Evolutionary conservation across 2,329 filamentous ascomycete species (phyloP).

Genomic region (Botrytis sinoallii): DNA sequence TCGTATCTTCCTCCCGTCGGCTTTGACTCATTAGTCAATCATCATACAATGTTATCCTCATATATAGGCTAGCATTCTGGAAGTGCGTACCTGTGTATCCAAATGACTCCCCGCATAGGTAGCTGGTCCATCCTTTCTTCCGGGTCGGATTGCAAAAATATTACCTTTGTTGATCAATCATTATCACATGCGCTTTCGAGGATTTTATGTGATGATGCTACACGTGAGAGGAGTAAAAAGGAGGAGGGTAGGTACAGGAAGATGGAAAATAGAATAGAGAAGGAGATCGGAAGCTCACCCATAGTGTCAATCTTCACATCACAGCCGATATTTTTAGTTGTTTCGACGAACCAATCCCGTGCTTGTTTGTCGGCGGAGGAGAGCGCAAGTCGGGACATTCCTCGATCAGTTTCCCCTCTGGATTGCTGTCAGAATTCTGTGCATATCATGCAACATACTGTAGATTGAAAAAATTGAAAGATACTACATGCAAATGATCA

Average conservation of each 20-base stretch:
- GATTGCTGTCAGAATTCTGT: slow-evolving; percentile 17
- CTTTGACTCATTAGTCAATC: slow-evolving; percentile 43
- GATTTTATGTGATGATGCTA: no score
- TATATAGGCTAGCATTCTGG: background rate
- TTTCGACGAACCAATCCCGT: slow-evolving; percentile 6
- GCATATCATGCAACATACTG: no score
- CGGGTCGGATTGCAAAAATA: slow-evolving; percentile 70
- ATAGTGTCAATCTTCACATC: slow-evolving; percentile 12
- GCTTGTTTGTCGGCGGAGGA: slow-evolving; percentile 68
- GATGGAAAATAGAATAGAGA: background rate
- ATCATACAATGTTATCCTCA: slow-evolving; percentile 36
- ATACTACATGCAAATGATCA: background rate
- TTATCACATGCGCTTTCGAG: background rate
- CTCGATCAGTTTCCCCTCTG: slow-evolving; percentile 60
- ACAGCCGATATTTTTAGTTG: background rate
- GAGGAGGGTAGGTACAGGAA: no score
- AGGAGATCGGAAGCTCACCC: background rate
- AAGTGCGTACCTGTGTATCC: slow-evolving; percentile 50
- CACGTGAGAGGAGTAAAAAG: no score
- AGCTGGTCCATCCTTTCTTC: slow-evolving; percentile 55
- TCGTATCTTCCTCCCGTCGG: slow-evolving; percentile 67
- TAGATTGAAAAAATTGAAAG: background rate
- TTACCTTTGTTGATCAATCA: slow-evolving; percentile 45
- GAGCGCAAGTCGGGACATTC: slow-evolving; percentile 73
- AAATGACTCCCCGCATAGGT: slow-evolving; percentile 70